Percentiles rank a stretch among this genome's conserved stretches.
Conservation (phyloP, 1,139 yeast genomes). For the Nakaseomyces bracarensis region DNA sequence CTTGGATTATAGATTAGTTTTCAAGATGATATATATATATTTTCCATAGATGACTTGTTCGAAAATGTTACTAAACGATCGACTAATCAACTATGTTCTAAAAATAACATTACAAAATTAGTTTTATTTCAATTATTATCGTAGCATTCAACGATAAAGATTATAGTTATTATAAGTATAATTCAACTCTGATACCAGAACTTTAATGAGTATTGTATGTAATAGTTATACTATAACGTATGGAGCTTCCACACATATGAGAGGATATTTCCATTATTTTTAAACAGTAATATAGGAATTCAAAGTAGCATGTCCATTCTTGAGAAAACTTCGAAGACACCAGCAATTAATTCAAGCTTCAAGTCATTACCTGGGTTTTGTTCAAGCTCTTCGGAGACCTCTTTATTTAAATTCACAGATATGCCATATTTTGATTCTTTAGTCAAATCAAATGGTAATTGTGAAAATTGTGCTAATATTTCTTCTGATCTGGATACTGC, state of each 20-base stretch:
- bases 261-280: too few relatives aligned
- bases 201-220: too few relatives aligned
- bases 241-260: too few relatives aligned
- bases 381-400: slow-evolving; percentile 60
- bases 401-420: slow-evolving; percentile 68
- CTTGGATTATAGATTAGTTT: neutral
- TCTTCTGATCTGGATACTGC: slow-evolving; percentile 94
- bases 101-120: too few relatives aligned
- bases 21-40: neutral
- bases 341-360: slow-evolving; percentile 84
- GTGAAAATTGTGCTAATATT: slow-evolving; percentile 69
- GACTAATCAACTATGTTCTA: too few relatives aligned
- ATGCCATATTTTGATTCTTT: slow-evolving; percentile 56
- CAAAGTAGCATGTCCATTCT: slow-evolving; percentile 39
- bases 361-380: slow-evolving; percentile 49
- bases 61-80: too few relatives aligned
- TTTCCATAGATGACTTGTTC: too few relatives aligned
- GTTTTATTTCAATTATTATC: too few relatives aligned
- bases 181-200: too few relatives aligned
- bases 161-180: too few relatives aligned
- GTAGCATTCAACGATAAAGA: too few relatives aligned
- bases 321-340: slow-evolving; percentile 51
- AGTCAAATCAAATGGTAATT: slow-evolving; percentile 66
- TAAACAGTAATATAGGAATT: neutral
- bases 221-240: too few relatives aligned